phyloP scores from a whole-genome alignment of 495 filamentous ascomycete species.

The Xylaria palmicola region DNA sequence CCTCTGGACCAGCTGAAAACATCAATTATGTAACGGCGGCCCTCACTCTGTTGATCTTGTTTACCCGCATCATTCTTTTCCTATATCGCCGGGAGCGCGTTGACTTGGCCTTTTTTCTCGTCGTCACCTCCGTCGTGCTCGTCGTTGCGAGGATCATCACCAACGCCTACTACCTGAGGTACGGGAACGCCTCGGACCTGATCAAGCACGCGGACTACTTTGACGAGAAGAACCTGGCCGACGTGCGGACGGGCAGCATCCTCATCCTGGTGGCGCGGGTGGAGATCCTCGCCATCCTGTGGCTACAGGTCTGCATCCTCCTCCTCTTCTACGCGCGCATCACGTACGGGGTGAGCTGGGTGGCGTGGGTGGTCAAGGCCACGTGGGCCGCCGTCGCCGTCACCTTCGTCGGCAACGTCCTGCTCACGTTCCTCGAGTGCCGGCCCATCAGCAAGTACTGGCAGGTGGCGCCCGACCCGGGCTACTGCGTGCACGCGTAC shows the following conservation, averaged over 20 bases:
- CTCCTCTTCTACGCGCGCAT: constrained; percentile 43
- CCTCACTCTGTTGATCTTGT: constrained; percentile 21
- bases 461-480: constrained; percentile 43
- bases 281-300: constrained; percentile 26
- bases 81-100: constrained; percentile 27
- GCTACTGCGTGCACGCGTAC: constrained; percentile 40
- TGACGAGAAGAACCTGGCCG: constrained; percentile 6
- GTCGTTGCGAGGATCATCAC: constrained; percentile 22
- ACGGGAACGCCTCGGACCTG: constrained; percentile 23
- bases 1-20: constrained; percentile 6
- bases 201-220: constrained; percentile 14
- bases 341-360: constrained; percentile 36
- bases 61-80: constrained; percentile 18
- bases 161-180: constrained; percentile 21
- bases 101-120: constrained; percentile 24
- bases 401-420: constrained; percentile 37
- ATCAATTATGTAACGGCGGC: constrained; percentile 23
- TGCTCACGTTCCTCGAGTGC: constrained; percentile 47
- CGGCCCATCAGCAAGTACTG: constrained; percentile 44
- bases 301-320: constrained; percentile 45
- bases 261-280: constrained; percentile 25
- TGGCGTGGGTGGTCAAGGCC: constrained; percentile 31
- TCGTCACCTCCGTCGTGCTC: constrained; percentile 20
- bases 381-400: constrained; percentile 32
- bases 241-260: constrained; percentile 21